These are phyloP conservation scores for Coemansia sp. DNA, from an alignment of 192 early-diverging fungal species.

Conservation along the genomic window DNA sequence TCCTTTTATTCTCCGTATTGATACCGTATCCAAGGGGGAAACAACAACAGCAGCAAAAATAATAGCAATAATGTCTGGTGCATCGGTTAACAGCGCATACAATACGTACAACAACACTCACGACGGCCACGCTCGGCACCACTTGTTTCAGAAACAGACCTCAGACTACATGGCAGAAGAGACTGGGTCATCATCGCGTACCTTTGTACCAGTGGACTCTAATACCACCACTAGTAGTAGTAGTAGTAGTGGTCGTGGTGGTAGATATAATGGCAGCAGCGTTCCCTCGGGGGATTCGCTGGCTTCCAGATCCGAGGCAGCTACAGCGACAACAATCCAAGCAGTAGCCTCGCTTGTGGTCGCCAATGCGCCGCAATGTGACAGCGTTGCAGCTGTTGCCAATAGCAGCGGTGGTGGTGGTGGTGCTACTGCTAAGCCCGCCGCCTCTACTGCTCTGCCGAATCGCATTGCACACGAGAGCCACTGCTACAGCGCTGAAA, in stretches of 20 bases:
- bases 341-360: neutral
- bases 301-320: neutral
- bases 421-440: no score
- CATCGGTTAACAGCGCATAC: neutral
- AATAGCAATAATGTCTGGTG: neutral
- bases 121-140: neutral
- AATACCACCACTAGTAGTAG: neutral
- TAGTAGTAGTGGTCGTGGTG: neutral
- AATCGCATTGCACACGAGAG: no score
- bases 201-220: neutral
- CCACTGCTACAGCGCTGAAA: no score
- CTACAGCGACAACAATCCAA: neutral
- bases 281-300: neutral
- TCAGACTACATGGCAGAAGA: neutral
- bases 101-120: neutral
- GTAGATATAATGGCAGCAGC: neutral
- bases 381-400: constrained; percentile 6
- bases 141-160: neutral
- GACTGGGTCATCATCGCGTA: neutral
- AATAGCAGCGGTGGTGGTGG: no score
- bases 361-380: neutral
- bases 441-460: no score
- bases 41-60: neutral
- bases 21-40: neutral
- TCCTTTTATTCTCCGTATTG: neutral